phyloP scores from a whole-genome alignment of 768 basidiomycete genomes.

The Tricholoma sp. region DNA sequence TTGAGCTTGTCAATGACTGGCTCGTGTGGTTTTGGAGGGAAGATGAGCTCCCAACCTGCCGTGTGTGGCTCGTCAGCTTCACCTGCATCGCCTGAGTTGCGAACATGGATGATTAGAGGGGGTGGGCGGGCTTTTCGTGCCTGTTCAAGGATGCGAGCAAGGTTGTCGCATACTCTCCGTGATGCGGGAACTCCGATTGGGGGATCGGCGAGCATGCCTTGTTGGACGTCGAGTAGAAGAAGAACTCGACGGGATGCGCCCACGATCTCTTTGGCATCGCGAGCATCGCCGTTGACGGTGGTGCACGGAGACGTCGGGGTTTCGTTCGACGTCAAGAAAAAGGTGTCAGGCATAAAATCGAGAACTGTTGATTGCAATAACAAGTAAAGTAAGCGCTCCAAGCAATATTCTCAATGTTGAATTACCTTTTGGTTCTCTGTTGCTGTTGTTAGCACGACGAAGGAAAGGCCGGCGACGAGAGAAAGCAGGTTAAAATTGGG shows the following conservation, averaged over 20 bases:
- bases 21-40: slow-evolving; percentile 46
- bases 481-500: neutral
- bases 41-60: slow-evolving; percentile 58
- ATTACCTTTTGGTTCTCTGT: neutral
- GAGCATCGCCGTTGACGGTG: neutral
- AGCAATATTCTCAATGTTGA: neutral
- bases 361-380: neutral
- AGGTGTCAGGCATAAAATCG: neutral
- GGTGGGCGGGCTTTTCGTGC: slow-evolving; percentile 45
- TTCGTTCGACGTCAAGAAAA: neutral
- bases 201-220: slow-evolving; percentile 41
- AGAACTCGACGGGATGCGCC: slow-evolving; percentile 36
- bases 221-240: slow-evolving; percentile 57
- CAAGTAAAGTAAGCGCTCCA: neutral
- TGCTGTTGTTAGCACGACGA: neutral
- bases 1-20: slow-evolving; percentile 59
- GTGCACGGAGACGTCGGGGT: neutral
- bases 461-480: neutral
- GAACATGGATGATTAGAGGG: slow-evolving; percentile 62
- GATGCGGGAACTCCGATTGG: slow-evolving; percentile 48
- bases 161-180: slow-evolving; percentile 37
- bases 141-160: slow-evolving; percentile 40
- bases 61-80: slow-evolving; percentile 56
- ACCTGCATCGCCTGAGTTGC: slow-evolving; percentile 57
- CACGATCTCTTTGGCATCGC: slow-evolving; percentile 6